Percentiles rank a stretch among this genome's conserved stretches.
phyloP scores from a whole-genome alignment of 169 alveolate species.

The Eimeria acervulina region DNA sequence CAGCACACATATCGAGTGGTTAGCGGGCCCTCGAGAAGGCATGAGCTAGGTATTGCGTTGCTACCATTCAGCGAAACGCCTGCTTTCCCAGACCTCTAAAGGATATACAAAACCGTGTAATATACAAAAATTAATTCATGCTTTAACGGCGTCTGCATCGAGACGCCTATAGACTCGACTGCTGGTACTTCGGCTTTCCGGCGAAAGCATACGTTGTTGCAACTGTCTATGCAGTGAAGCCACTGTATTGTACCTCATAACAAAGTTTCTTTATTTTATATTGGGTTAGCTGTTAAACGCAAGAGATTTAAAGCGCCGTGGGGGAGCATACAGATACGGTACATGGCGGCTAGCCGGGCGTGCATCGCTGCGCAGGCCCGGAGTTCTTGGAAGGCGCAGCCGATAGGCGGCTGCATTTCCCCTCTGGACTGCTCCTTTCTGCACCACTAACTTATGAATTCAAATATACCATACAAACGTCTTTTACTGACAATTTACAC shows the following conservation, averaged over 20 bases:
- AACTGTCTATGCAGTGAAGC: not conserved
- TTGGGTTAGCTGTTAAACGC: not conserved
- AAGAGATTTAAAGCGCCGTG: not conserved
- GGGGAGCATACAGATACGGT: not conserved
- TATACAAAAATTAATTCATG: not conserved
- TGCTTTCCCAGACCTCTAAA: not conserved
- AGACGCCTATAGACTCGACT: not conserved
- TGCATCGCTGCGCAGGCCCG: constrained; percentile 19
- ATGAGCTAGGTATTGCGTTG: not conserved
- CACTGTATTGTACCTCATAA: not conserved
- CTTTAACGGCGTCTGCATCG: not conserved
- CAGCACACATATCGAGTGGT: not conserved
- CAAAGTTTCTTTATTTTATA: not conserved
- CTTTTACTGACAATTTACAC: constrained; percentile 2
- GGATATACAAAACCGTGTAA: not conserved
- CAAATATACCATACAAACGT: not conserved
- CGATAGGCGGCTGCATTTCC: constrained; percentile 59
- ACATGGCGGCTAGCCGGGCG: constrained; percentile 53
- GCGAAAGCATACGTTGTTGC: not conserved
- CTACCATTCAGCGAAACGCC: not conserved
- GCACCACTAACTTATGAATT: constrained; percentile 12
- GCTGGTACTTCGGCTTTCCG: not conserved
- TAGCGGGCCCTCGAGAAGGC: not conserved
- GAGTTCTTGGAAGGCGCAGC: constrained; percentile 27
- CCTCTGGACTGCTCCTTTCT: constrained; percentile 1